Base-by-base conservation (phyloP, 768 basidiomycete genomes). In the Rhizopogon salebrosus region DNA sequence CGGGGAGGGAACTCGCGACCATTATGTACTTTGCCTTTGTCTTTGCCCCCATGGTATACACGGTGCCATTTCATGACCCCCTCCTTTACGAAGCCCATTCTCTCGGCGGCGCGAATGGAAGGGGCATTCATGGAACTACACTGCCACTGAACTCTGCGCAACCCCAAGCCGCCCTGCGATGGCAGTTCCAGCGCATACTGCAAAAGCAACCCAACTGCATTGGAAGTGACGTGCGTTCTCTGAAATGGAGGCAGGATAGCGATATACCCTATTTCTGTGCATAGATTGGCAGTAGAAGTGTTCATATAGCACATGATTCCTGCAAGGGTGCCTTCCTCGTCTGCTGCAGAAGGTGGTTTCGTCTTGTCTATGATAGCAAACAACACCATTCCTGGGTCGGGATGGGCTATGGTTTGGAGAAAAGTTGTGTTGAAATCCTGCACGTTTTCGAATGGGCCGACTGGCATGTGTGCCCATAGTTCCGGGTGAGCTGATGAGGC, bases 81-180 rank as follows among this genome's bases (percentile, higher is more conserved):
- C 55, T 82, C 82, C 7, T 64, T 43, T 53, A 62, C 68, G 60
- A 82, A 76, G 3, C 80, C 77, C 69, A 82, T 68, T 35, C 73
- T 62, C 59, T 67, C 60, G 23, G 77, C 80, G 0, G 73, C 64
- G 1, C 58, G 46, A n/a, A 67, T 66, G 1, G 75, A 76, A 8
- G 71, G 51, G 2, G 27, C 16, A 51, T 82, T 80, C 37, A 55
- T 23, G 2, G 63, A 52, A 26, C 72, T 69, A 16, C 77, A 67
- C 13, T 58, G 59, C 74, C 76, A 82, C 53, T 68, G 70, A 16
- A 78, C 75, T 20, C 76, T 72, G 16, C 80, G 71, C n/a, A 80
- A 63, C 0, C 74, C 75, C 2, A 76, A 57, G 6, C 74, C 75
- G 24, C 71, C 64, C 1, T 37, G n/a, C 4, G 48, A 46, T 18